phyloP scores from a whole-genome alignment of 306 rosid species.

The Prunus fruticosa region DNA sequence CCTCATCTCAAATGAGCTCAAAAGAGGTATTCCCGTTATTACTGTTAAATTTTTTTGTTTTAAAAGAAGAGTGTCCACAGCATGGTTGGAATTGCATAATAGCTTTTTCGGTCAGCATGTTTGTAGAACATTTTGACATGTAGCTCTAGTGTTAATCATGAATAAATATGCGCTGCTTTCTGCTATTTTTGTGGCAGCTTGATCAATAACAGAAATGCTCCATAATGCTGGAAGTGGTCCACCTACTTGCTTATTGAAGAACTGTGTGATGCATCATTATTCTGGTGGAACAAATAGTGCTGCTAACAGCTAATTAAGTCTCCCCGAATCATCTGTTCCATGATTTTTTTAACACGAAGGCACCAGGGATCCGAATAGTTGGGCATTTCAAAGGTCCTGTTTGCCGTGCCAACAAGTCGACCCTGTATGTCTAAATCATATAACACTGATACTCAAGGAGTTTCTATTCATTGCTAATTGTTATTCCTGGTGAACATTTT shows the following conservation, averaged over 20 bases:
- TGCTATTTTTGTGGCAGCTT: too few species aligned
- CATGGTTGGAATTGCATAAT: neutral
- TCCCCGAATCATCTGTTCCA: neutral
- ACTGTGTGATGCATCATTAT: neutral
- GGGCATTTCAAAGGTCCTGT: neutral
- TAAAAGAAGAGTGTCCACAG: constrained; percentile 11
- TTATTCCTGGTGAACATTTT: neutral
- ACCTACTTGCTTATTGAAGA: neutral
- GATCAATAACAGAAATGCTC: neutral
- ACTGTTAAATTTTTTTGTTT: neutral
- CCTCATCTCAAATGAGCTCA: constrained; percentile 45
- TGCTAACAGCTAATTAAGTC: neutral
- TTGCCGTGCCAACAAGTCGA: neutral
- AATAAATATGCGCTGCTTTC: neutral
- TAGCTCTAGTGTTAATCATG: neutral
- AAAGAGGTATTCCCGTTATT: constrained; percentile 22
- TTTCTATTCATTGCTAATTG: neutral
- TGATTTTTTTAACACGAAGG: neutral
- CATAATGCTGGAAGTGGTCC: neutral
- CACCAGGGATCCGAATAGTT: neutral
- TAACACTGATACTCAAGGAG: neutral
- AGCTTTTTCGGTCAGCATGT: neutral
- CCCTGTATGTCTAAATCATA: too few species aligned
- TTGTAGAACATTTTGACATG: neutral
- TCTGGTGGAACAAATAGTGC: neutral